Conservation (phyloP, 2,329 filamentous ascomycete genomes). For the Fusarium chlamydosporum region DNA sequence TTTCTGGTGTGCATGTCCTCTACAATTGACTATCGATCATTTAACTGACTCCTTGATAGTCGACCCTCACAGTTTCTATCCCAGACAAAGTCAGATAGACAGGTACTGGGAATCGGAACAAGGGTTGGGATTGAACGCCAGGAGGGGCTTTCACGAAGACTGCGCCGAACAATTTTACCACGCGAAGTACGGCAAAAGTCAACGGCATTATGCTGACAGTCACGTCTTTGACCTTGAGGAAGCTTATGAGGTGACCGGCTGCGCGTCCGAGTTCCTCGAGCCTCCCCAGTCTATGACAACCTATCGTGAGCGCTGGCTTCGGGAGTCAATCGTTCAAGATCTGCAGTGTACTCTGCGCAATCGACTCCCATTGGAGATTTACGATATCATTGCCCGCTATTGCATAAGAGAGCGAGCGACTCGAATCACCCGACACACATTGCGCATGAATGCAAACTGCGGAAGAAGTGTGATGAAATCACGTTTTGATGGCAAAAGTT, state of each 20-base stretch:
- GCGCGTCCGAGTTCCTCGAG: neutral
- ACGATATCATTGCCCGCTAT: neutral
- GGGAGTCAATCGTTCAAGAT: neutral
- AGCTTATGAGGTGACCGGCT: neutral
- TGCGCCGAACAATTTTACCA: too few species aligned
- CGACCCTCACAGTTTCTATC: too few species aligned
- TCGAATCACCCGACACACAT: neutral
- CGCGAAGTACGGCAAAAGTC: too few species aligned
- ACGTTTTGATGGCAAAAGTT: too few species aligned
- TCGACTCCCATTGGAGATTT: neutral
- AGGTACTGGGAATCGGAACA: too few species aligned
- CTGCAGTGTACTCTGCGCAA: neutral
- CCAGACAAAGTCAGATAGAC: too few species aligned
- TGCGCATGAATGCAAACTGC: neutral
- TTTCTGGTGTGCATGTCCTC: neutral
- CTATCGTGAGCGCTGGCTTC: neutral
- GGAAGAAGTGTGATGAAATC: too few species aligned
- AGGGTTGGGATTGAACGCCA: too few species aligned
- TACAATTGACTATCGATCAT: too few species aligned
- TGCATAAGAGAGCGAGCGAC: neutral
- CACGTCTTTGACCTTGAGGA: neutral
- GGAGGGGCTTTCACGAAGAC: too few species aligned
- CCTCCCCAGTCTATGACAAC: neutral
- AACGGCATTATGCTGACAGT: too few species aligned
- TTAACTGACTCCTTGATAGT: too few species aligned